phyloP scores from a whole-genome alignment of 2,329 filamentous ascomycete species.

The Fusarium drepaniforme region DNA sequence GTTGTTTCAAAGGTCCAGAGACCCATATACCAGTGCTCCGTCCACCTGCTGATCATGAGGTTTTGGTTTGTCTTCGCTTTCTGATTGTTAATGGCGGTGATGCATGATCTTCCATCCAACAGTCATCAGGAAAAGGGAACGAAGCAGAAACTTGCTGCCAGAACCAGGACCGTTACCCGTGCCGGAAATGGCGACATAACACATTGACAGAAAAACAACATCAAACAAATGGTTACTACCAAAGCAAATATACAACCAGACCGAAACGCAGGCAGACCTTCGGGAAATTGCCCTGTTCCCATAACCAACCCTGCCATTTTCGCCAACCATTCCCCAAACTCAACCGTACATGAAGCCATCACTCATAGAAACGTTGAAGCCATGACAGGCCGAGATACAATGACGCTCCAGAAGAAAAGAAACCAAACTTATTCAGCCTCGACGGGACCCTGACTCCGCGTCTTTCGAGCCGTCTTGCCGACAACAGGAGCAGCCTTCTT shows the following conservation, averaged over 20 bases:
- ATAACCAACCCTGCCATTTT: conserved; percentile 36
- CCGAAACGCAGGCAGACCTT: conserved; percentile 28
- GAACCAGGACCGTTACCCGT: not conserved
- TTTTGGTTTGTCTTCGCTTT: not conserved
- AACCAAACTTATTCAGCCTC: conserved; percentile 38
- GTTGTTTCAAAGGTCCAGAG: not conserved
- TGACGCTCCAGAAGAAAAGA: not conserved
- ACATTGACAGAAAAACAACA: not conserved
- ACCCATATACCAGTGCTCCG: not conserved
- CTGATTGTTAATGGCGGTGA: not conserved
- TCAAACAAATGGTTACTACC: conserved; percentile 28
- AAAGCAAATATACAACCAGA: conserved; percentile 34
- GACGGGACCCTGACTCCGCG: conserved; percentile 56
- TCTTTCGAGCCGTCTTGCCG: conserved; percentile 56
- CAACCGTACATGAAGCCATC: conserved; percentile 15
- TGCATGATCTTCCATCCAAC: not conserved
- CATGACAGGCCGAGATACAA: not conserved
- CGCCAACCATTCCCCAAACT: conserved; percentile 32
- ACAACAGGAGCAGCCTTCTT: conserved; percentile 50
- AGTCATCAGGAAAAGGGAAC: not conserved
- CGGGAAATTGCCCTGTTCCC: conserved; percentile 17
- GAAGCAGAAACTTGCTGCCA: not conserved
- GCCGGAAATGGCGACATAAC: not conserved
- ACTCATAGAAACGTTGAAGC: not conserved
- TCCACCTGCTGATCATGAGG: not conserved